A percentile compares a stretch with the other conserved stretches of the same genome.
phyloP scores from a whole-genome alignment of 2,329 filamentous ascomycete species.

The Clonostachys rosea region DNA sequence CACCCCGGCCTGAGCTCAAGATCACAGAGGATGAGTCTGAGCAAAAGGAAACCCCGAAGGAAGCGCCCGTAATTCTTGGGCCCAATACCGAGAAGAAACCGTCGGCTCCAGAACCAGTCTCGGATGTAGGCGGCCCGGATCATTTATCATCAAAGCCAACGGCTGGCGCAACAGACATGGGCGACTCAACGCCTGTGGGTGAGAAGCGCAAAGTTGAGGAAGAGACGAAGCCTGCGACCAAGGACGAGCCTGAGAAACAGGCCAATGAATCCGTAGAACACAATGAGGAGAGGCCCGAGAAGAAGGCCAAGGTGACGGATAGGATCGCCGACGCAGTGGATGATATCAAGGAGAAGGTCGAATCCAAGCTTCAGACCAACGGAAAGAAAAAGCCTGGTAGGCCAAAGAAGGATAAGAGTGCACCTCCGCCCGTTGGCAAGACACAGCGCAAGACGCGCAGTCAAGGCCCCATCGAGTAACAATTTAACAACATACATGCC shows the following conservation, averaged over 20 bases:
- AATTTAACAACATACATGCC: neutral
- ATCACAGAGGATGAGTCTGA: conserved; percentile 17
- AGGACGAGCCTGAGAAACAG: conserved; percentile 5
- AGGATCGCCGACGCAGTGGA: conserved; percentile 32
- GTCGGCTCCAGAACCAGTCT: neutral
- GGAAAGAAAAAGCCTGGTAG: conserved; percentile 4
- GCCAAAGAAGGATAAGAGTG: conserved; percentile 29
- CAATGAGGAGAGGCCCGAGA: conserved; percentile 1
- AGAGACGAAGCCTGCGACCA: conserved; percentile 4
- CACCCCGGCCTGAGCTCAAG: conserved; percentile 25
- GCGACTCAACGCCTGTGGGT: conserved; percentile 5
- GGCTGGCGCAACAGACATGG: neutral
- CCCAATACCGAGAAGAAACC: conserved; percentile 5
- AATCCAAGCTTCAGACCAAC: conserved; percentile 4
- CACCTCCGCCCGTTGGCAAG: conserved; percentile 20
- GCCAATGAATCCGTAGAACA: neutral
- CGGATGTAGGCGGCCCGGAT: neutral
- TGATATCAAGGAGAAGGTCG: conserved; percentile 12
- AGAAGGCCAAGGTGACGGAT: conserved; percentile 19
- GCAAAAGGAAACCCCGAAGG: conserved; percentile 7
- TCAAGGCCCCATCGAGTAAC: conserved; percentile 23
- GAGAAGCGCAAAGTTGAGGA: conserved; percentile 35
- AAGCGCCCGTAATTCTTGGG: conserved; percentile 7
- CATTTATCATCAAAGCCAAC: neutral
- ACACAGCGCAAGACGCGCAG: conserved; percentile 36